Conservation (phyloP, 1,139 yeast species). For the Kodamaea sp. region DNA sequence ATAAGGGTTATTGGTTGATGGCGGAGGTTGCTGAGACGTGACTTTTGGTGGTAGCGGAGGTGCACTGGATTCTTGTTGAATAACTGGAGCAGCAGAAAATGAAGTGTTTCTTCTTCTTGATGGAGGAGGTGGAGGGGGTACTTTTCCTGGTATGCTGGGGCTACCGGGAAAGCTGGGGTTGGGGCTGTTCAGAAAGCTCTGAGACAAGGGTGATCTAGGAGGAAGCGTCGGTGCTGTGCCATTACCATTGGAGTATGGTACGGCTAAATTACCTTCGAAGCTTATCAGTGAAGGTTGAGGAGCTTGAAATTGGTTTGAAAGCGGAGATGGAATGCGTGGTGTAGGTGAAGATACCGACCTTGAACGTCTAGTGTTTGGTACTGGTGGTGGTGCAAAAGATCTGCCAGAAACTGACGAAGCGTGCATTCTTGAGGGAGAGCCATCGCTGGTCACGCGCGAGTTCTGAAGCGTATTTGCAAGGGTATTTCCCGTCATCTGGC, state of each 20-base stretch:
- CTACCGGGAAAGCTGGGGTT: constrained; percentile 2
- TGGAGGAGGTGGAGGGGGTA: constrained; percentile 49
- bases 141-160: constrained; percentile 8
- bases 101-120: constrained; percentile 35
- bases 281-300: not conserved
- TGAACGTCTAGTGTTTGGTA: constrained; percentile 35
- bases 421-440: constrained; percentile 19
- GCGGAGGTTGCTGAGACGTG: constrained; percentile 7
- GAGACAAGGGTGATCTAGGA: constrained; percentile 14
- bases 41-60: constrained; percentile 42
- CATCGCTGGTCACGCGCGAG: constrained; percentile 20
- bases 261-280: constrained; percentile 1
- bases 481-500: constrained; percentile 49
- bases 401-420: constrained; percentile 10
- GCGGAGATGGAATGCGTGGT: constrained; percentile 27
- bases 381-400: constrained; percentile 44
- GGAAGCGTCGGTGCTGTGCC: constrained; percentile 25
- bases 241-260: constrained; percentile 4
- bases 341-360: constrained; percentile 49
- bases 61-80: no score
- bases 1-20: constrained; percentile 15
- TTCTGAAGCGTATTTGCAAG: constrained; percentile 41
- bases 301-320: constrained; percentile 13
- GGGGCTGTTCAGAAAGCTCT: not conserved
- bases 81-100: constrained; percentile 9